Evolutionary conservation across 352 stramenopile species (phyloP), one percentile per base, ranked within the genome.

Genomic region (Globisporangium okanoganense): DNA sequence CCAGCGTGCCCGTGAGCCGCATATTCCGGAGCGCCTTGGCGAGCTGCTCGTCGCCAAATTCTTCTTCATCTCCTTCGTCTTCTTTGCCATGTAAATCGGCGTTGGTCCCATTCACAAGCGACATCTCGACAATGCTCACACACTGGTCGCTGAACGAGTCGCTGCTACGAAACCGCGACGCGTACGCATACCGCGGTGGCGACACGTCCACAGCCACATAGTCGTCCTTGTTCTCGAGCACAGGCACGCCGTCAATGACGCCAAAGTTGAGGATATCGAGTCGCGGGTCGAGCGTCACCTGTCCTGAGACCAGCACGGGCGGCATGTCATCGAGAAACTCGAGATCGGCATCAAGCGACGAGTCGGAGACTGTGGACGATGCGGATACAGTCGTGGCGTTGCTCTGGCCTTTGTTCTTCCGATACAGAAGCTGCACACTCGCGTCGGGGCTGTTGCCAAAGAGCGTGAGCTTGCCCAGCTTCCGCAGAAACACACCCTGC

Each of bases 101-200:
- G 18, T 62, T 78, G 12, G 69, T 53, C 22, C 47, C 67, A 33
- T 92, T 85, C 29, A 78, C 63, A 5, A 92, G 69, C 35, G 72
- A 72, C 69, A 94, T 78, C 67, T 94, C 81, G 25, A 94, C 73
- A 41, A 91, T 90, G 58, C 83, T 92, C 49, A 92, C 76, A 60
- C 85, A 94, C 58, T 92, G 85, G 54, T 94, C 85, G 48, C 82
- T 90, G 61, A 90, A 89, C 51, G 85, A 90, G 58, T 92, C 78
- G 58, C 79, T 89, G 55, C 77, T 91, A 41, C 85, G 80, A 67
- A 94, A 91, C 7, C 85, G 77, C 40, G 79, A 88, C 2, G 87
- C 75, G 61, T 88, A 92, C 64, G 85, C 79, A 52, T 92, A 92
- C 18, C 79, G 77, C 12, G 82, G 85, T n/a, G 85, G 85, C 25